A percentile compares a stretch with the other conserved stretches of the same genome.
These are phyloP conservation scores for Fremontodendron californicum DNA, from an alignment of 345 rosid genomes.

Conservation along the genomic window DNA sequence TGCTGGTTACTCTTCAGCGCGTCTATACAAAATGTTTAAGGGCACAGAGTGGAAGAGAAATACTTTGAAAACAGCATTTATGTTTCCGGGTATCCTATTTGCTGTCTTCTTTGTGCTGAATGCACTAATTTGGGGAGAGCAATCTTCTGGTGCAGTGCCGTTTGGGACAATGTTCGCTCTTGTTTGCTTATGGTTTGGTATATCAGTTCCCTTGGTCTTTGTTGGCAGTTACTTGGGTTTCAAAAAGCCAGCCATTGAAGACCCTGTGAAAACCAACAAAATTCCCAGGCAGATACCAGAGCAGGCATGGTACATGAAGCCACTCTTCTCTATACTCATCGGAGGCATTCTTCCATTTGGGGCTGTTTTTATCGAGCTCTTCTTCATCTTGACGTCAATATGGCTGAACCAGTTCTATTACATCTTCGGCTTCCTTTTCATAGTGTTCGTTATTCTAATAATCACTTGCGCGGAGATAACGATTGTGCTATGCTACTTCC, in stretches of 20 bases:
- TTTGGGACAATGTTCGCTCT: constrained; percentile 97
- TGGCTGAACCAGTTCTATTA: constrained; percentile 99
- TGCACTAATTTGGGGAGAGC: constrained; percentile 90
- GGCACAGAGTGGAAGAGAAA: constrained; percentile 93
- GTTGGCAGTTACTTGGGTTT: constrained; percentile 92
- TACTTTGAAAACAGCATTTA: constrained; percentile 84
- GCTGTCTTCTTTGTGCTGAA: constrained; percentile 80
- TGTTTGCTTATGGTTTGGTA: constrained; percentile 93
- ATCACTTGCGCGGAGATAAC: constrained; percentile 95
- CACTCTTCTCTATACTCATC: constrained; percentile 80
- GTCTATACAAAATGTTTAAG: constrained; percentile 88
- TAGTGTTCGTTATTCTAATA: constrained; percentile 74
- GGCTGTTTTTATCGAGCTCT: constrained; percentile 93
- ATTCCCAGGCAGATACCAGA: constrained; percentile 94
- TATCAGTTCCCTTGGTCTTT: constrained; percentile 91
- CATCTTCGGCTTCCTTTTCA: constrained; percentile 97
- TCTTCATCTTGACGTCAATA: constrained; percentile 92
- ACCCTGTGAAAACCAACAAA: constrained; percentile 91
- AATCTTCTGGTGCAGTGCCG: constrained; percentile 93
- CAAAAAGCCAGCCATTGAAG: constrained; percentile 88
- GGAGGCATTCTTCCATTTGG: constrained; percentile 99
- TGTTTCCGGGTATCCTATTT: constrained; percentile 89
- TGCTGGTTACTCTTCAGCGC: constrained; percentile 89
- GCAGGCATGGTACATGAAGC: constrained; percentile 97
- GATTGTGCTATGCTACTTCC: constrained; percentile 93